Conservation (phyloP, 306 rosid genomes). For the Vicia villosa region DNA sequence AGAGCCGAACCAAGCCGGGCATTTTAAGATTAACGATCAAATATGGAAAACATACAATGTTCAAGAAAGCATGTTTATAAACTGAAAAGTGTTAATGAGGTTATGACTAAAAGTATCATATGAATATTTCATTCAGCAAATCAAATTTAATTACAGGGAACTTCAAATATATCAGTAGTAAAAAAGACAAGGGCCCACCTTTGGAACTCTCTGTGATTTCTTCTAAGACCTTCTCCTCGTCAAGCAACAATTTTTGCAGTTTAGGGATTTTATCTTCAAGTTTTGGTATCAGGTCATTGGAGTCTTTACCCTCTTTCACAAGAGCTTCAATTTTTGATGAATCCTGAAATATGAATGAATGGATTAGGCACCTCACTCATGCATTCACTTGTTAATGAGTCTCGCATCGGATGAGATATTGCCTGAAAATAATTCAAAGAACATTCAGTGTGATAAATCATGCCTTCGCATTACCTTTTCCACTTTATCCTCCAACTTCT, state of each 20-base stretch:
- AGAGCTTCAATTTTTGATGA: constrained; percentile 60
- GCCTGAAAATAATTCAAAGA: no score
- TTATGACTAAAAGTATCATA: background rate
- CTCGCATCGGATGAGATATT: no score
- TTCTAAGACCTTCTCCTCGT: constrained; percentile 82
- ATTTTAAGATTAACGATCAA: constrained; percentile 8
- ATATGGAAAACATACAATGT: background rate
- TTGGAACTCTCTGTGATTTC: constrained; percentile 76
- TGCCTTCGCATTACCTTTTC: constrained; percentile 62
- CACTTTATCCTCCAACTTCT: constrained; percentile 80
- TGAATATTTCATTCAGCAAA: constrained; percentile 4
- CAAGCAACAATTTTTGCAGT: constrained; percentile 68
- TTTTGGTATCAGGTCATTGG: constrained; percentile 71
- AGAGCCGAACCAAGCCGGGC: constrained; percentile 17
- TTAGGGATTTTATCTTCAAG: constrained; percentile 76
- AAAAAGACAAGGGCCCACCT: constrained; percentile 49
- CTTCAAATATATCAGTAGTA: constrained; percentile 19
- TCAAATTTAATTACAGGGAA: constrained; percentile 12
- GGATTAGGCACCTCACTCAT: constrained; percentile 30
- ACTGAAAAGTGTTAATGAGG: background rate
- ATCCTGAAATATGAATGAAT: constrained; percentile 61
- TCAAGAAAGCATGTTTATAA: constrained; percentile 15
- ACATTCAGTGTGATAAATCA: constrained; percentile 15
- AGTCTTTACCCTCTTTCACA: constrained; percentile 75
- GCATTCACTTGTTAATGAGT: background rate